phyloP scores from a whole-genome alignment of 305 asterid species.

The Fraxinus floribunda region DNA sequence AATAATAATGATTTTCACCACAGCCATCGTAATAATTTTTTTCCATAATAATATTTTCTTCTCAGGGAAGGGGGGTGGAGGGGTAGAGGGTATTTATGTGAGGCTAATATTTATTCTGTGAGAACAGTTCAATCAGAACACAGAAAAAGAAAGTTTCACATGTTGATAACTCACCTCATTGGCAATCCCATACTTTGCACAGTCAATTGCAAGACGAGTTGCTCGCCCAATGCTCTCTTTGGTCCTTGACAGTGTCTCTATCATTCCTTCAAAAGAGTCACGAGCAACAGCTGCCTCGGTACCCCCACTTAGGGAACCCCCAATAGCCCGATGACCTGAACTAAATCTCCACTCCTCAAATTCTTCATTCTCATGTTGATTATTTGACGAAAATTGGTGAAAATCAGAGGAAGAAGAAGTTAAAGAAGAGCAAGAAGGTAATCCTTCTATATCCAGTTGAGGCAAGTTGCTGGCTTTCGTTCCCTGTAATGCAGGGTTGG shows the following conservation, averaged over 20 bases:
- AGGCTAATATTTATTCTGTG: not conserved
- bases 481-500: conserved; percentile 43
- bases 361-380: conserved; percentile 64
- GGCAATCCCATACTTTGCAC: conserved; percentile 89
- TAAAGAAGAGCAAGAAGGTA: conserved; percentile 21
- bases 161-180: conserved; percentile 59
- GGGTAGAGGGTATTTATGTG: not conserved
- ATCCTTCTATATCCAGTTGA: conserved; percentile 46
- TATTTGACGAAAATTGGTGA: conserved; percentile 42
- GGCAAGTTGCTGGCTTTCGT: conserved; percentile 44
- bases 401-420: conserved; percentile 51
- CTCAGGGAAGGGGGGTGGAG: not conserved
- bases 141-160: not conserved
- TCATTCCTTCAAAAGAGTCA: conserved; percentile 97
- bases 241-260: conserved; percentile 94
- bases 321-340: conserved; percentile 59
- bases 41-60: too few species aligned
- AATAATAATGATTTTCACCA: not conserved
- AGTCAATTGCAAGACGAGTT: conserved; percentile 93
- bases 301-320: conserved; percentile 75
- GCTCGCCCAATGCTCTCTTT: conserved; percentile 98
- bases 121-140: conserved; percentile 7
- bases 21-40: not conserved
- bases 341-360: conserved; percentile 63
- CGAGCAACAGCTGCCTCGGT: conserved; percentile 98